Percentiles rank a stretch among this genome's conserved stretches.
These are phyloP conservation scores for Syzygium grande DNA, from an alignment of 345 rosid genomes.

Conservation along the genomic window DNA sequence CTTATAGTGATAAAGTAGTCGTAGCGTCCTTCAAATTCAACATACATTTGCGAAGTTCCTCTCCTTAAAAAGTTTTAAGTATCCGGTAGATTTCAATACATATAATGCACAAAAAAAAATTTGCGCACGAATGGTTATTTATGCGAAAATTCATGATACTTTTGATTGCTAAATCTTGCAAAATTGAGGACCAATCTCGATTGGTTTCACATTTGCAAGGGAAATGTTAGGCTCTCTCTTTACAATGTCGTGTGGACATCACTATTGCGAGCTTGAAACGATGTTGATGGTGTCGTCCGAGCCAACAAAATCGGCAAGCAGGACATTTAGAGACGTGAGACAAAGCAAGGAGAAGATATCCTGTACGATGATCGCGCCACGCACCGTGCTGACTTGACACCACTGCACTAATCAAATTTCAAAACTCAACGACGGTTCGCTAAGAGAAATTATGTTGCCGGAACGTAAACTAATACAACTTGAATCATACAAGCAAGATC, in stretches of 20 bases:
- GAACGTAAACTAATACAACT: not conserved
- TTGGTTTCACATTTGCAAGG: not conserved
- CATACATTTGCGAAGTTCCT: not conserved
- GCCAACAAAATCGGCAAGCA: not conserved
- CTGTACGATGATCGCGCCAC: not conserved
- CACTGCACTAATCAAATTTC: not conserved
- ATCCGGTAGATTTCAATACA: not conserved
- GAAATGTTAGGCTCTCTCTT: not conserved
- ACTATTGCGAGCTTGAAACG: not conserved
- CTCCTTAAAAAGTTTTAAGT: not conserved
- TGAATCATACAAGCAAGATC: not conserved
- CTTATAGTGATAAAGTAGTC: not conserved
- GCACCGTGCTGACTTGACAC: not conserved
- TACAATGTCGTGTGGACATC: not conserved
- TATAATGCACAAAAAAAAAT: not conserved
- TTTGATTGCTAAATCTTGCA: not conserved
- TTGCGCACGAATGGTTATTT: not conserved
- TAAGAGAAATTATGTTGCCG: not conserved
- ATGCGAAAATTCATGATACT: not conserved
- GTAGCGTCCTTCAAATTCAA: not conserved
- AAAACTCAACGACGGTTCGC: not conserved
- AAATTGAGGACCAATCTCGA: not conserved
- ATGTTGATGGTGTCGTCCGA: not conserved
- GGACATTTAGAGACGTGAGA: not conserved
- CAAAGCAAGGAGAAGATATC: not conserved